Percentiles rank a stretch among this genome's conserved stretches.
Evolutionary conservation across 371 early-diverging fungal species (phyloP).

Genomic region (Haplosporangium sp.): DNA sequence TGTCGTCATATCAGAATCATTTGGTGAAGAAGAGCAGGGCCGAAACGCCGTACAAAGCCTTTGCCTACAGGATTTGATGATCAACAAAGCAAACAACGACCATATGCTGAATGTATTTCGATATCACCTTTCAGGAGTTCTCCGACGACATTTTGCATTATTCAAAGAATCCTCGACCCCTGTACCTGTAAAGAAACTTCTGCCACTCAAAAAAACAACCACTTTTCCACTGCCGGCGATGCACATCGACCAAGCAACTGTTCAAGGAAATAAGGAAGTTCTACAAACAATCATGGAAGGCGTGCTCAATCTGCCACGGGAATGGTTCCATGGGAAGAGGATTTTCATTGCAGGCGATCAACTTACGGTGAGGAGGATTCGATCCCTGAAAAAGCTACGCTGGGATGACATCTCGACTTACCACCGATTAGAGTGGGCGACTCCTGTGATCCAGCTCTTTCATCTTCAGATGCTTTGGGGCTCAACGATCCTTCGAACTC

Average conservation of each 20-base stretch:
- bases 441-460: constrained; percentile 20
- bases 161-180: background rate
- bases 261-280: constrained; percentile 14
- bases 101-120: background rate
- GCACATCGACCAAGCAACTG: constrained; percentile 15
- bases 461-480: constrained; percentile 15
- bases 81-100: background rate
- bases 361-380: constrained; percentile 8
- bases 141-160: background rate
- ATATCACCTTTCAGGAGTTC: background rate
- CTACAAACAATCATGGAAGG: background rate
- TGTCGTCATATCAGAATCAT: background rate
- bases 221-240: constrained; percentile 9
- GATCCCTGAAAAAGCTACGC: background rate
- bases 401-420: background rate
- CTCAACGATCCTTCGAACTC: constrained; percentile 1
- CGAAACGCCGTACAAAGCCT: background rate
- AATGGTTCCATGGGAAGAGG: background rate
- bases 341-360: constrained; percentile 15
- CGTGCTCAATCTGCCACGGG: background rate
- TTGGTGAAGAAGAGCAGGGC: background rate
- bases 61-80: background rate
- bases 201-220: background rate
- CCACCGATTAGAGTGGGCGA: constrained; percentile 10
- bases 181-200: background rate